Percentiles rank a stretch among this genome's conserved stretches.
Conservation (phyloP, 176 grass and related monocot species). For the Oryza punctata region DNA sequence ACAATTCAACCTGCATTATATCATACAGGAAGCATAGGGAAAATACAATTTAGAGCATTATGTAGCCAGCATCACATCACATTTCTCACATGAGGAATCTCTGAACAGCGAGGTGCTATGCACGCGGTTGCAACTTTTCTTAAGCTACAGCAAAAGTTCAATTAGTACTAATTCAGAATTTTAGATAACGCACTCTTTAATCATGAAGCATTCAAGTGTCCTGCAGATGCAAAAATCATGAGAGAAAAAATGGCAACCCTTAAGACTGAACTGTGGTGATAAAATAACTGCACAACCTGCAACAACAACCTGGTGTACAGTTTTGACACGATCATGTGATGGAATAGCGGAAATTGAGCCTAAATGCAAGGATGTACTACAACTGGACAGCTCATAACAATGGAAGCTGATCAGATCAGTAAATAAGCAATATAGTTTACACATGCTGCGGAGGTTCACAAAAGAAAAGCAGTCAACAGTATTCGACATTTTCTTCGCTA, state of each 20-base stretch:
- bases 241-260: not conserved
- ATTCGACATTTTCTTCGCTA: slow-evolving; percentile 21
- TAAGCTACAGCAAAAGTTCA: not conserved
- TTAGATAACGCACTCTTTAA: not conserved
- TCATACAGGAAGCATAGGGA: too few relatives aligned
- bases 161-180: too few relatives aligned
- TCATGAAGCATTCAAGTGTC: too few relatives aligned
- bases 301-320: not conserved
- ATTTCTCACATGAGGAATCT: not conserved
- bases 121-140: not conserved
- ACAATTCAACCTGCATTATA: too few relatives aligned
- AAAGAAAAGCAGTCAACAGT: slow-evolving; percentile 34
- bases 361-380: not conserved
- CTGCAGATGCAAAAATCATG: not conserved
- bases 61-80: not conserved
- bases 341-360: not conserved
- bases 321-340: not conserved
- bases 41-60: too few relatives aligned
- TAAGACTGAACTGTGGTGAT: not conserved
- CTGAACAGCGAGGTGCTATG: too few relatives aligned
- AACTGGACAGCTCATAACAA: not conserved
- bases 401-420: slow-evolving; percentile 16
- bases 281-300: not conserved
- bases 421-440: slow-evolving; percentile 40
- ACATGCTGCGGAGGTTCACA: slow-evolving; percentile 7